Conservation (phyloP, 768 basidiomycete species). For the Boletus subcaerulescens region DNA sequence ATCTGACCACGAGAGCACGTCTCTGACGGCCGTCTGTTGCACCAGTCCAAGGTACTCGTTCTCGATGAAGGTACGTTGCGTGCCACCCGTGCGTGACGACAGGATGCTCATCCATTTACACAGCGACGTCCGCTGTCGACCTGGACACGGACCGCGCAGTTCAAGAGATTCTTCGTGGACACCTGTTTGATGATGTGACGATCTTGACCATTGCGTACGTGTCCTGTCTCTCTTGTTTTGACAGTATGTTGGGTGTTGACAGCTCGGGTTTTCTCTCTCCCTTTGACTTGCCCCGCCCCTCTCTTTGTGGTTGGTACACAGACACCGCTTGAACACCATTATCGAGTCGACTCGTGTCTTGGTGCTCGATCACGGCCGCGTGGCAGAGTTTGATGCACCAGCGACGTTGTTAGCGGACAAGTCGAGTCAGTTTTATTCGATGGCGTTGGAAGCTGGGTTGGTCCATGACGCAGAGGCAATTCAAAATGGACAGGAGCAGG, state of each 20-base stretch:
- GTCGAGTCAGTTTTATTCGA: slow-evolving; percentile 56
- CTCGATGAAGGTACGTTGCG: slow-evolving; percentile 76
- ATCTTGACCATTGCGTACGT: slow-evolving; percentile 85
- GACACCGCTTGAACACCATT: slow-evolving; percentile 82
- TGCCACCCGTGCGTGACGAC: neutral
- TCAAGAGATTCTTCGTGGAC: slow-evolving; percentile 82
- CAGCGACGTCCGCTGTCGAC: slow-evolving; percentile 88
- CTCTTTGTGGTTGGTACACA: slow-evolving; percentile 18
- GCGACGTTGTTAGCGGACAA: slow-evolving; percentile 55
- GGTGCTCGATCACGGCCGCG: slow-evolving; percentile 78
- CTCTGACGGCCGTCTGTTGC: slow-evolving; percentile 3
- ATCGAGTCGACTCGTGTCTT: slow-evolving; percentile 77
- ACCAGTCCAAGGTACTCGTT: slow-evolving; percentile 78
- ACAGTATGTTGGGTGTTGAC: neutral
- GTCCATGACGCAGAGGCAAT: neutral
- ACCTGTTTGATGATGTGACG: slow-evolving; percentile 73
- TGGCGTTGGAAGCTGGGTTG: slow-evolving; percentile 66
- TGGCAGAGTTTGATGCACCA: slow-evolving; percentile 82
- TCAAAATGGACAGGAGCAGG: neutral
- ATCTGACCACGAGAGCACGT: neutral
- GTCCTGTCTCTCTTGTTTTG: neutral
- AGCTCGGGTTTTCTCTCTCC: no score
- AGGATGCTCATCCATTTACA: neutral
- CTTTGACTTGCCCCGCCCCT: neutral
- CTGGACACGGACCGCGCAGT: slow-evolving; percentile 87